These are phyloP conservation scores for Linanthus parryae DNA, from an alignment of 148 eudicot species.

Conservation along the genomic window DNA sequence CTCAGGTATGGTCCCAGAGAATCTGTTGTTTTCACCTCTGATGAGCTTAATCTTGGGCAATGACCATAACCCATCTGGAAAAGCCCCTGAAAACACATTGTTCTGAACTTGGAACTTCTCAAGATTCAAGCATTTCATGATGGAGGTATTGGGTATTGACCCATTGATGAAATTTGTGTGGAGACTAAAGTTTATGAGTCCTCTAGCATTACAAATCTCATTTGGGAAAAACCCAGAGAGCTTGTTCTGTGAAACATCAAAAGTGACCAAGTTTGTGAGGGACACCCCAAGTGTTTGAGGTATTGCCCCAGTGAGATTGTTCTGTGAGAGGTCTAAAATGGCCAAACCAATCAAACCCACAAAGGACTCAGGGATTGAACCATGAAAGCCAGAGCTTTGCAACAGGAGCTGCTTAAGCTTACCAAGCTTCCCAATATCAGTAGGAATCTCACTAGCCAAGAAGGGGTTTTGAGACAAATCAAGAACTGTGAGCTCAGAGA, in stretches of 20 bases:
- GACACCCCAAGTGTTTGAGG: slow-evolving; percentile 42
- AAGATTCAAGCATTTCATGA: slow-evolving; percentile 49
- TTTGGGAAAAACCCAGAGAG: slow-evolving; percentile 64
- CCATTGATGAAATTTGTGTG: slow-evolving; percentile 73
- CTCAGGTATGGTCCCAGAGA: slow-evolving; percentile 69
- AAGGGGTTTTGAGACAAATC: slow-evolving; percentile 74
- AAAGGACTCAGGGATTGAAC: slow-evolving; percentile 53
- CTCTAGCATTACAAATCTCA: slow-evolving; percentile 42
- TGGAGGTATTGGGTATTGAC: slow-evolving; percentile 28
- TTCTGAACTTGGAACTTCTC: slow-evolving; percentile 79
- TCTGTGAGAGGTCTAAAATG: slow-evolving; percentile 70
- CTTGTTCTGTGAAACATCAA: slow-evolving; percentile 81
- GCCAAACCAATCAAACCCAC: slow-evolving; percentile 36
- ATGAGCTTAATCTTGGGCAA: slow-evolving; percentile 69
- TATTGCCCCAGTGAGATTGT: slow-evolving; percentile 65
- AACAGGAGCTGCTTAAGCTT: slow-evolving; percentile 63
- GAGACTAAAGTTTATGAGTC: slow-evolving; percentile 41
- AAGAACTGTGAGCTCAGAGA: slow-evolving; percentile 53
- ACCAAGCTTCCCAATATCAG: slow-evolving; percentile 47
- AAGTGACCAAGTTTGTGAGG: slow-evolving; percentile 47
- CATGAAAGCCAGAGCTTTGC: slow-evolving; percentile 71
- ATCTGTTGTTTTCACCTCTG: slow-evolving; percentile 77
- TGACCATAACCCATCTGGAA: slow-evolving; percentile 74
- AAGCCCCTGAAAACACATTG: slow-evolving; percentile 66
- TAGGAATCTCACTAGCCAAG: slow-evolving; percentile 56